phyloP scores from a whole-genome alignment of 2,329 filamentous ascomycete genomes.

The Hypomyces perniciosus region DNA sequence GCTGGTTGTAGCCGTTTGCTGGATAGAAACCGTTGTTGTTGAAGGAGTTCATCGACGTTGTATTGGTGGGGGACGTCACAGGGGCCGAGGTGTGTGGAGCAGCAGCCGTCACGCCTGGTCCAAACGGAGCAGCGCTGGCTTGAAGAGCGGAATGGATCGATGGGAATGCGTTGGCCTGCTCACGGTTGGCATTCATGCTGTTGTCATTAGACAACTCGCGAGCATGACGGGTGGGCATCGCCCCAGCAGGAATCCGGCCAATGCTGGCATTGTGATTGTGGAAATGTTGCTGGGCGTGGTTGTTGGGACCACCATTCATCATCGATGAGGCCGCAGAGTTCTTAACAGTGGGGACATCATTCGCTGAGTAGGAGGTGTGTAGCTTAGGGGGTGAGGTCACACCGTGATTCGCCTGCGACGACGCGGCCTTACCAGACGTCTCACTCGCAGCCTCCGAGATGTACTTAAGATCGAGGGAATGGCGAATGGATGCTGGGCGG shows the following conservation, averaged over 20 bases:
- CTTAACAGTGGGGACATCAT: constrained; percentile 83
- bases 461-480: constrained; percentile 53
- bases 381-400: constrained; percentile 66
- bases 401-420: constrained; percentile 43
- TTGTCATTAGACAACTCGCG: constrained; percentile 60
- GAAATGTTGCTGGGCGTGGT: constrained; percentile 56
- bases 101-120: constrained; percentile 44
- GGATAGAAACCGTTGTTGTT: constrained; percentile 29
- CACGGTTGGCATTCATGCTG: constrained; percentile 34
- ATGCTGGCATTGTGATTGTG: constrained; percentile 79
- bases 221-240: constrained; percentile 61
- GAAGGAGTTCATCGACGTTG: constrained; percentile 21
- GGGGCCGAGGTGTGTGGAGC: constrained; percentile 22
- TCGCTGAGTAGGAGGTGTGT: constrained; percentile 84
- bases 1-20: constrained; percentile 23
- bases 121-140: constrained; percentile 73
- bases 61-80: constrained; percentile 20
- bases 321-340: constrained; percentile 47
- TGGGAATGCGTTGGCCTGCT: constrained; percentile 45
- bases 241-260: constrained; percentile 68
- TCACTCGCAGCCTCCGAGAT: constrained; percentile 41
- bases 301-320: constrained; percentile 44
- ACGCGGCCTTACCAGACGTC: constrained; percentile 31
- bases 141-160: constrained; percentile 70
- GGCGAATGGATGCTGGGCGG: constrained; percentile 44